Conservation (phyloP, 140 eudicot species). For the Stevia rebaudiana region DNA sequence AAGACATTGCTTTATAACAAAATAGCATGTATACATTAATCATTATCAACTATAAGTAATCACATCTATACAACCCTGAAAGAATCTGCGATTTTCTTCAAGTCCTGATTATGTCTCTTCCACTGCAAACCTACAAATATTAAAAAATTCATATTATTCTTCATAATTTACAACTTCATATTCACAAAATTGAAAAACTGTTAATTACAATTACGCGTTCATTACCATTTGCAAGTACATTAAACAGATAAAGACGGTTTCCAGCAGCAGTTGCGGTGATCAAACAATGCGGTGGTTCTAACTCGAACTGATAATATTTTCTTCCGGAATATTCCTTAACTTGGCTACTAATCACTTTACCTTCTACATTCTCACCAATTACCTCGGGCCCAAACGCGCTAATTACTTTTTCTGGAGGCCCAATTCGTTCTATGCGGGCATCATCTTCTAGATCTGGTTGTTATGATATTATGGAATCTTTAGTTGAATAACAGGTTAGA, state of each 20-base stretch:
- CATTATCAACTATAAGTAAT: neutral
- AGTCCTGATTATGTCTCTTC: slow-evolving; percentile 81
- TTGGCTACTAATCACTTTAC: slow-evolving; percentile 62
- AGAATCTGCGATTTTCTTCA: slow-evolving; percentile 76
- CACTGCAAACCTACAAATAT: slow-evolving; percentile 75
- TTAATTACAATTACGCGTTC: neutral
- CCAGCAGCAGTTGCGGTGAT: slow-evolving; percentile 98
- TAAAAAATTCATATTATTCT: neutral
- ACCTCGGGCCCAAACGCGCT: slow-evolving; percentile 92
- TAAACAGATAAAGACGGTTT: slow-evolving; percentile 85
- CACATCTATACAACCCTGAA: slow-evolving; percentile 58
- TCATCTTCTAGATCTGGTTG: slow-evolving; percentile 63
- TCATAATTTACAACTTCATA: neutral
- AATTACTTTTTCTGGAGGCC: slow-evolving; percentile 86
- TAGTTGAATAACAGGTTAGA: neutral
- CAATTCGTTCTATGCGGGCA: slow-evolving; percentile 73
- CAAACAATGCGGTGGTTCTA: slow-evolving; percentile 85
- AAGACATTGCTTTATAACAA: neutral
- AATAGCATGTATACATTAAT: neutral
- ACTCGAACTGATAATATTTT: slow-evolving; percentile 79
- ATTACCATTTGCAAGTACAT: slow-evolving; percentile 74
- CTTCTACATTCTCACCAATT: slow-evolving; percentile 93
- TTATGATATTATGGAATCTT: neutral
- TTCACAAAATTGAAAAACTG: neutral
- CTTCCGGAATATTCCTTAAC: slow-evolving; percentile 74